A percentile compares a stretch with the other conserved stretches of the same genome.
These are phyloP conservation scores for Atkinsonella hypoxylon DNA, from an alignment of 2,329 filamentous ascomycete species.

Conservation along the genomic window DNA sequence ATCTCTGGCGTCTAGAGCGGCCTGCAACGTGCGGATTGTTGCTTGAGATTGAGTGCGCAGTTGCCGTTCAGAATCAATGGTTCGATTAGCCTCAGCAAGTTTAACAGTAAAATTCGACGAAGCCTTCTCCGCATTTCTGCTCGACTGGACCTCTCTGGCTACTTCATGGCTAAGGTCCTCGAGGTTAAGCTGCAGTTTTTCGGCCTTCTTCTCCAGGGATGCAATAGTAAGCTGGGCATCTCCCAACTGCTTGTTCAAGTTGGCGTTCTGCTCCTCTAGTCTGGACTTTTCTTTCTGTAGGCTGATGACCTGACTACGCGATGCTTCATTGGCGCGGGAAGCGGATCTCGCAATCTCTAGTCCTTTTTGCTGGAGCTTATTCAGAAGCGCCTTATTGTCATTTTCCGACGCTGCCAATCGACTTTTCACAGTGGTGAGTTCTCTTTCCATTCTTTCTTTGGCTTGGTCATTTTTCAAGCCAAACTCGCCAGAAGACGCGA, in stretches of 20 bases:
- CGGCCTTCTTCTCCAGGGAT: constrained; percentile 83
- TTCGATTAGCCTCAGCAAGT: constrained; percentile 78
- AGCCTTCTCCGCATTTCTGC: constrained; percentile 79
- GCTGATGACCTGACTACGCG: constrained; percentile 61
- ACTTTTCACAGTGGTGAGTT: constrained; percentile 82
- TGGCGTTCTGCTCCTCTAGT: constrained; percentile 70
- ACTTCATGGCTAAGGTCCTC: constrained; percentile 92
- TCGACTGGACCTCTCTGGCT: constrained; percentile 78
- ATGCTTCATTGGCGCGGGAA: constrained; percentile 74
- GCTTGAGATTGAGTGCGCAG: constrained; percentile 74
- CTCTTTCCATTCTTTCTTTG: constrained; percentile 84
- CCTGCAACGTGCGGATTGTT: constrained; percentile 71
- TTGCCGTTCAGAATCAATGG: constrained; percentile 81
- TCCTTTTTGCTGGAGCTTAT: constrained; percentile 95
- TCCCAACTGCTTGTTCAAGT: constrained; percentile 71
- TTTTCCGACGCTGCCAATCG: constrained; percentile 87
- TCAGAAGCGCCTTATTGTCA: constrained; percentile 87
- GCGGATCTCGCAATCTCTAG: constrained; percentile 87
- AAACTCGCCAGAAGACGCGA: constrained; percentile 81
- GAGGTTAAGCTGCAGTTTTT: constrained; percentile 76
- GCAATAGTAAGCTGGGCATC: constrained; percentile 75
- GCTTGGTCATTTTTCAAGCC: constrained; percentile 84
- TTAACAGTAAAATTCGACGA: constrained; percentile 71
- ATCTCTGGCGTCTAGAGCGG: constrained; percentile 66
- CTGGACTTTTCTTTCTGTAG: constrained; percentile 75